Conservation (phyloP, 202 grass and related monocot species). For the Digitaria exilis region DNA sequence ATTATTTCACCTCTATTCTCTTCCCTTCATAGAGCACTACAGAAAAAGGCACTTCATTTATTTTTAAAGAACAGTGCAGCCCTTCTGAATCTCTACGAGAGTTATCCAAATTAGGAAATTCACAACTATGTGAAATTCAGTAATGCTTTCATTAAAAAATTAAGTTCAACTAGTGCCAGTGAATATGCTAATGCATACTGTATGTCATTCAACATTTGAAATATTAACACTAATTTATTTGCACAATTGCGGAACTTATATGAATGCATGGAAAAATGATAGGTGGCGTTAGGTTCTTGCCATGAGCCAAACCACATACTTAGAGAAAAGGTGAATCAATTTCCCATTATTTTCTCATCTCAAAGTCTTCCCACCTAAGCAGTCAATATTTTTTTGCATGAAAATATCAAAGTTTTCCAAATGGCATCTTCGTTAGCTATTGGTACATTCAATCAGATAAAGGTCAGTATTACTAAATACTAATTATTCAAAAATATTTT, state of each 20-base stretch:
- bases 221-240: conserved; percentile 13
- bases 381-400: background rate
- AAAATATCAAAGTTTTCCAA: background rate
- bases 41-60: background rate
- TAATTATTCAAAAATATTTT: background rate
- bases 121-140: background rate
- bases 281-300: background rate
- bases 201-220: conserved; percentile 15
- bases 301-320: conserved; percentile 18
- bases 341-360: conserved; percentile 7
- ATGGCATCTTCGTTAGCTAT: background rate
- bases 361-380: background rate
- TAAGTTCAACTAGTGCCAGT: background rate
- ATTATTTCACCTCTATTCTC: conserved; percentile 4
- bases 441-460: background rate
- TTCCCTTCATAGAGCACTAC: background rate
- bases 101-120: conserved; percentile 18
- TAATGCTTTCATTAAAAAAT: background rate
- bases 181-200: background rate
- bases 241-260: background rate
- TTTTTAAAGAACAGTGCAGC: background rate
- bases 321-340: conserved; percentile 19
- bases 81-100: background rate
- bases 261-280: background rate
- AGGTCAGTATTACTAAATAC: background rate